A percentile compares a stretch with the other conserved stretches of the same genome.
Conservation (phyloP, 257 asterid genomes). For the Solanum pennellii region DNA sequence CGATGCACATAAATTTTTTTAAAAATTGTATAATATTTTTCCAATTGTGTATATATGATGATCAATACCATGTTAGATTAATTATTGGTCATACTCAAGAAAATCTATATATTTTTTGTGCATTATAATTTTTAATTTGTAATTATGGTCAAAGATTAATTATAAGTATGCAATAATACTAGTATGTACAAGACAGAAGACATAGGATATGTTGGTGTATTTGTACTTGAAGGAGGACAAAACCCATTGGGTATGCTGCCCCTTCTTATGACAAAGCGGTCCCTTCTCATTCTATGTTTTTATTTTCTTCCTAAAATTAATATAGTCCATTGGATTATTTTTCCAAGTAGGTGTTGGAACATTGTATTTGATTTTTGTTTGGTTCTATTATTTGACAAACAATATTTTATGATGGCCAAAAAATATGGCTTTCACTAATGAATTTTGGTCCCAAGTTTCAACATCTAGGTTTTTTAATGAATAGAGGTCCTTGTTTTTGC, state of each 20-base stretch:
- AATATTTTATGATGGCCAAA: not conserved
- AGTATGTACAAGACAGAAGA: not conserved
- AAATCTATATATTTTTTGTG: not conserved
- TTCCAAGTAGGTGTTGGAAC: not conserved
- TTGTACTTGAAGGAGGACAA: not conserved
- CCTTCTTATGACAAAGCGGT: not conserved
- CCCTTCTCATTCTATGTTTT: not conserved
- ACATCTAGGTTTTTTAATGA: not conserved
- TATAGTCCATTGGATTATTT: not conserved
- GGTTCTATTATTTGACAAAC: not conserved
- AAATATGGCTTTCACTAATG: not conserved
- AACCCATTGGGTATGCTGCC: not conserved
- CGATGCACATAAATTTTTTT: not conserved
- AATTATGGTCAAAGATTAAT: not conserved
- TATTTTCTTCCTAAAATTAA: not conserved
- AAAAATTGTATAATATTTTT: too few relatives aligned
- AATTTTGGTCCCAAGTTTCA: not conserved
- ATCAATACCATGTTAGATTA: not conserved
- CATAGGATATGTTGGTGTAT: not conserved
- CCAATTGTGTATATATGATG: not conserved
- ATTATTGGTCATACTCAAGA: not conserved
- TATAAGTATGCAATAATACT: not conserved
- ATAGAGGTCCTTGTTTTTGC: not conserved
- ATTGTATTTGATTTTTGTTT: not conserved
- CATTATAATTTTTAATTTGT: not conserved